A percentile compares a stretch with the other conserved stretches of the same genome.
These are phyloP conservation scores for Tetramitus jugosus DNA, from an alignment of 208 protist genomes.

Conservation along the genomic window DNA sequence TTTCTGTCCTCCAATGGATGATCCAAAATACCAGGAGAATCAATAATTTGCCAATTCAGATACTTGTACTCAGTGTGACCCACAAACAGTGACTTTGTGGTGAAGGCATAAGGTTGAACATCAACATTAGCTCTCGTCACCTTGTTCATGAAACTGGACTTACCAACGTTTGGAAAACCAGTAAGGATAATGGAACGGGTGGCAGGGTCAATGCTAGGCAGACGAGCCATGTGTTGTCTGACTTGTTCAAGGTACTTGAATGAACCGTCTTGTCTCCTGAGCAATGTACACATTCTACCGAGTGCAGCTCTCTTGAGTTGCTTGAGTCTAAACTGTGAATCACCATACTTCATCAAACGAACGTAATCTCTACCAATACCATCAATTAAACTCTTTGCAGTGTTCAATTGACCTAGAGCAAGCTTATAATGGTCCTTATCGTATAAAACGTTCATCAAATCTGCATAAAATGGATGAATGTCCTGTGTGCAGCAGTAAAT, in stretches of 20 bases:
- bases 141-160: constrained; percentile 99
- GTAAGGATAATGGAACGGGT: constrained; percentile 92
- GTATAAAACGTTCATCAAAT: constrained; percentile 99
- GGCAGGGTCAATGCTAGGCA: constrained; percentile 99
- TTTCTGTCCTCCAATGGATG: constrained; percentile 98
- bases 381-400: constrained; percentile 90
- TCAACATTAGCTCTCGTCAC: constrained; percentile 99
- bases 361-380: constrained; percentile 95
- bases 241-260: constrained; percentile 99
- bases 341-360: constrained; percentile 98
- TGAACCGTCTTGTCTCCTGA: constrained; percentile 85
- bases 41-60: constrained; percentile 98
- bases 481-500: too few relatives aligned
- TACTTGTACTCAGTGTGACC: constrained; percentile 99
- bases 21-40: constrained; percentile 99
- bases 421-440: constrained; percentile 99
- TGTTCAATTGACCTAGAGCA: constrained; percentile 97
- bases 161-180: constrained; percentile 99
- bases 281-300: constrained; percentile 95
- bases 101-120: constrained; percentile 99
- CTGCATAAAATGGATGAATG: constrained; percentile 99
- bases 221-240: constrained; percentile 97
- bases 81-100: constrained; percentile 99
- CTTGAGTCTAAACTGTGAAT: constrained; percentile 99
- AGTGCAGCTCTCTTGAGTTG: constrained; percentile 98